Conservation (phyloP, 2,329 filamentous ascomycete genomes). For the Pestalotiopsis fici region DNA sequence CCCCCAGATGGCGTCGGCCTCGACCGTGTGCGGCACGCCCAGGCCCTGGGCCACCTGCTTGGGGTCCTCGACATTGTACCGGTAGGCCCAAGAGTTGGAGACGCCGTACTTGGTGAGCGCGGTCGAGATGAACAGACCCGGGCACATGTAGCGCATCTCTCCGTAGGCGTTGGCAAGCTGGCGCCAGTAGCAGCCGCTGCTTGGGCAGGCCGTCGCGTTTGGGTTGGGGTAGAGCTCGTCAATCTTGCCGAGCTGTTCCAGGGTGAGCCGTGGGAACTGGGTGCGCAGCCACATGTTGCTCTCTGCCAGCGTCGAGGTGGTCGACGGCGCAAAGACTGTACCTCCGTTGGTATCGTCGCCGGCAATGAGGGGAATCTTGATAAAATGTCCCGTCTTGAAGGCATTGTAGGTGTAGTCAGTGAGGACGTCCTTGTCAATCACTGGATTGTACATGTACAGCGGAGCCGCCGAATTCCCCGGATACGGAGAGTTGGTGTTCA, state of each 20-base stretch:
- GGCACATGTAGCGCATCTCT: slow-evolving; percentile 67
- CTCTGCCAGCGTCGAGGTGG: slow-evolving; percentile 44
- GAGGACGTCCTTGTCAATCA: slow-evolving; percentile 55
- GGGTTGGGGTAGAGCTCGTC: slow-evolving; percentile 57
- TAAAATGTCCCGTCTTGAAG: slow-evolving; percentile 49
- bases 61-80: slow-evolving; percentile 67
- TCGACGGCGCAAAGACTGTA: slow-evolving; percentile 57
- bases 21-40: slow-evolving; percentile 69
- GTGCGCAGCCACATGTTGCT: slow-evolving; percentile 57
- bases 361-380: slow-evolving; percentile 55
- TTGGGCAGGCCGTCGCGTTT: slow-evolving; percentile 43
- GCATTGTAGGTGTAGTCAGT: slow-evolving; percentile 49
- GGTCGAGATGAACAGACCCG: slow-evolving; percentile 55
- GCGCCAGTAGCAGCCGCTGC: slow-evolving; percentile 56
- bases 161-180: slow-evolving; percentile 61
- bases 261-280: slow-evolving; percentile 58
- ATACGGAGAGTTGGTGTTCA: slow-evolving; percentile 42
- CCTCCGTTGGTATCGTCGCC: slow-evolving; percentile 67
- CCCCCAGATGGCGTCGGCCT: slow-evolving; percentile 69
- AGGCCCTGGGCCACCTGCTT: slow-evolving; percentile 50
- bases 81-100: slow-evolving; percentile 64
- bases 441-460: slow-evolving; percentile 54
- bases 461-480: slow-evolving; percentile 37
- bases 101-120: slow-evolving; percentile 33
- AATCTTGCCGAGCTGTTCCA: slow-evolving; percentile 50